Evolutionary conservation across 768 basidiomycete genomes (phyloP).

Genomic region (Rubroboletus satanas): DNA sequence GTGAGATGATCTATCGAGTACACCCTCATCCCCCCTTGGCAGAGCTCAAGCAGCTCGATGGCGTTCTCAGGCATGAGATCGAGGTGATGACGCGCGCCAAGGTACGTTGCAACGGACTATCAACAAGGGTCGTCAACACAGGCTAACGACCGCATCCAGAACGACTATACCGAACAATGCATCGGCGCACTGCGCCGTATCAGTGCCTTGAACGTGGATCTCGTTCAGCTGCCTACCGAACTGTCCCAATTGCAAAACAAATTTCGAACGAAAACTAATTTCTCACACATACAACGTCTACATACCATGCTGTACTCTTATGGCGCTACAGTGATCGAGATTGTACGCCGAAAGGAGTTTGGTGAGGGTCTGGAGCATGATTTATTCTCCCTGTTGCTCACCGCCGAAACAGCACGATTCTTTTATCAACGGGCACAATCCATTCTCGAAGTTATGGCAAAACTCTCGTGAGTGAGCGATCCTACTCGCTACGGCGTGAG

Average conservation of each 20-base stretch:
- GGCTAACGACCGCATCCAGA: conserved; percentile 42
- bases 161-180: conserved; percentile 65
- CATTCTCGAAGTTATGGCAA: conserved; percentile 83
- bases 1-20: not conserved
- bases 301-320: conserved; percentile 92
- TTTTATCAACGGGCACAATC: conserved; percentile 78
- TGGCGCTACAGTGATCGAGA: conserved; percentile 85
- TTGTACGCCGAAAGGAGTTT: conserved; percentile 89
- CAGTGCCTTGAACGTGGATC: conserved; percentile 74
- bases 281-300: conserved; percentile 85
- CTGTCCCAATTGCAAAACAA: conserved; percentile 65
- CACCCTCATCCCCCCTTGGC: conserved; percentile 4
- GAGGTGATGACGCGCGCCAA: conserved; percentile 53
- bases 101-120: conserved; percentile 31
- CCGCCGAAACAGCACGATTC: conserved; percentile 52
- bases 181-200: conserved; percentile 69
- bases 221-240: conserved; percentile 66
- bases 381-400: conserved; percentile 4
- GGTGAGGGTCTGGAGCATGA: conserved; percentile 41
- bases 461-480: conserved; percentile 64
- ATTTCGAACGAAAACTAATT: conserved; percentile 75
- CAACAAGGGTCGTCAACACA: not conserved
- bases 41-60: conserved; percentile 67
- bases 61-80: conserved; percentile 57
- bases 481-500: not conserved